Percentiles rank a stretch among this genome's conserved stretches.
These are phyloP conservation scores for Spiraea crenata DNA, from an alignment of 331 rosid genomes.

Conservation along the genomic window DNA sequence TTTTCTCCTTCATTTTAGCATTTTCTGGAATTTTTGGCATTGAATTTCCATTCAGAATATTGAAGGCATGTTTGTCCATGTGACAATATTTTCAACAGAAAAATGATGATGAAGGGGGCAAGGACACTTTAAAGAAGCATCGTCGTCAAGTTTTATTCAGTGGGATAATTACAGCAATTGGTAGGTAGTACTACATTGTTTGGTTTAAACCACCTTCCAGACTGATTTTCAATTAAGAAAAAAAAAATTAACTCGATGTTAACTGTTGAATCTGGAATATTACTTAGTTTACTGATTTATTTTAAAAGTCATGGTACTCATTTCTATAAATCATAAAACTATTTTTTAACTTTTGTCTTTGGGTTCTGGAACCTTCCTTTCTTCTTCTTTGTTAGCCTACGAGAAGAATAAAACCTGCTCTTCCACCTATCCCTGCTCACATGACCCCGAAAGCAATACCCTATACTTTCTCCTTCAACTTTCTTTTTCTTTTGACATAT, in stretches of 20 bases:
- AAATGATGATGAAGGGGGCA: conserved; percentile 71
- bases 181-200: conserved; percentile 67
- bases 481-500: neutral
- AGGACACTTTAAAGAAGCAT: conserved; percentile 89
- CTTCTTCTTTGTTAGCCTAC: neutral
- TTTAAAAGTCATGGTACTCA: neutral
- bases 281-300: conserved; percentile 6
- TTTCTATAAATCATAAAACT: neutral
- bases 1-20: conserved; percentile 13
- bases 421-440: neutral
- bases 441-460: neutral
- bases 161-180: conserved; percentile 93
- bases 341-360: neutral
- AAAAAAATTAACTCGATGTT: neutral
- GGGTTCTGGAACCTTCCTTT: neutral
- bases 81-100: conserved; percentile 56
- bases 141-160: conserved; percentile 94
- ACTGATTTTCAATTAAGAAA: conserved; percentile 8
- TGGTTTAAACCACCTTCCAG: conserved; percentile 20
- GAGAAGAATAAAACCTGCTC: conserved; percentile 1
- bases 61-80: conserved; percentile 35
- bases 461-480: neutral
- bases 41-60: conserved; percentile 10
- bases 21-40: conserved; percentile 18
- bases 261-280: neutral